A percentile compares a stretch with the other conserved stretches of the same genome.
These are phyloP conservation scores for Cichorium intybus DNA, from an alignment of 140 eudicot species.

Conservation along the genomic window DNA sequence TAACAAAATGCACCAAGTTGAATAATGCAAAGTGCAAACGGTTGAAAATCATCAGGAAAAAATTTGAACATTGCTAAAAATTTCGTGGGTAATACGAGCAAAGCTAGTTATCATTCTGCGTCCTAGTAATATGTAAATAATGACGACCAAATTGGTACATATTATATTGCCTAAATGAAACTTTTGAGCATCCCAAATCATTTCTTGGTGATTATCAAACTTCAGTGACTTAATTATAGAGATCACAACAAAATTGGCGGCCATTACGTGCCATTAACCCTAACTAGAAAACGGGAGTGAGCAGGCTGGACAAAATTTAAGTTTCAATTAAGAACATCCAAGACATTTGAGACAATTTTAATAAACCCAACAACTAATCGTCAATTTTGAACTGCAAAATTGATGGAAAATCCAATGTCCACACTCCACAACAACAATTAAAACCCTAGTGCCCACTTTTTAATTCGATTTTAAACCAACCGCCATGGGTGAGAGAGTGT, in stretches of 20 bases:
- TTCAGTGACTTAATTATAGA: no score
- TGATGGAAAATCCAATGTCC: constrained; percentile 1
- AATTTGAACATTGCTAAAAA: background rate
- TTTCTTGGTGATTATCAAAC: background rate
- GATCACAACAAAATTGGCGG: background rate
- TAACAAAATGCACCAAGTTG: constrained; percentile 11
- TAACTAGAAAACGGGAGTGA: background rate
- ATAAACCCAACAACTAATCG: constrained; percentile 6
- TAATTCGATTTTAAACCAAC: constrained; percentile 18
- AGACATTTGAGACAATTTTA: constrained; percentile 13
- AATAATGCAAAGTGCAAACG: background rate
- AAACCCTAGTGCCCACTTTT: constrained; percentile 22
- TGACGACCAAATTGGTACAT: background rate
- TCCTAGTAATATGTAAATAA: background rate
- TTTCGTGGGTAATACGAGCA: background rate
- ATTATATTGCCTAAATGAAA: background rate
- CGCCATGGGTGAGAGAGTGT: background rate
- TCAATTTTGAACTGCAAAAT: constrained; percentile 2
- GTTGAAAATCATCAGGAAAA: background rate
- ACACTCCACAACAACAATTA: constrained; percentile 1
- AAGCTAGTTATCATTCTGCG: background rate
- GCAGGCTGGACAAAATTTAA: constrained; percentile 15
- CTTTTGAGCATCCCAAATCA: background rate
- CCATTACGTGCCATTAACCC: background rate
- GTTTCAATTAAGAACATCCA: constrained; percentile 20